These are phyloP conservation scores for Kodamaea leandrae DNA, from an alignment of 805 yeast species.

Conservation along the genomic window DNA sequence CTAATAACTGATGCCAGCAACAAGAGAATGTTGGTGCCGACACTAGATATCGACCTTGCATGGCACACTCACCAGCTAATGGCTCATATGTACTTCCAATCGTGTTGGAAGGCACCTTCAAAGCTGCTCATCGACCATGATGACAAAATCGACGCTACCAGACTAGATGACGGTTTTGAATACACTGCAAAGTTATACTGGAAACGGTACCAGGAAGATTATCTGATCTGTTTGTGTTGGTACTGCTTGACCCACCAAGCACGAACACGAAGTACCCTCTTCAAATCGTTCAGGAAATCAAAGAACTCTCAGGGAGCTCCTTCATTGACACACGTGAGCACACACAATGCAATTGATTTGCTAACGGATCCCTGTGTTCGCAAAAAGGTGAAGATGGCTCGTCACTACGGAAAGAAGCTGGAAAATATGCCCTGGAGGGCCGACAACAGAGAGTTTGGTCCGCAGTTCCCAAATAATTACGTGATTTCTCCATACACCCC, in stretches of 20 bases:
- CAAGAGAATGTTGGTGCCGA: slow-evolving; percentile 22
- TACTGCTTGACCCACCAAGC: slow-evolving; percentile 2
- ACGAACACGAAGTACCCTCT: not conserved
- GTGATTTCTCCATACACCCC: no score
- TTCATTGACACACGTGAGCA: no score
- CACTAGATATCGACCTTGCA: slow-evolving; percentile 26
- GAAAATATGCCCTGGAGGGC: no score
- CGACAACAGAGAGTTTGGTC: no score
- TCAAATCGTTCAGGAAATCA: no score
- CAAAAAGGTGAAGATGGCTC: no score
- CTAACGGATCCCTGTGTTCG: no score
- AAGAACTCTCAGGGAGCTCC: no score
- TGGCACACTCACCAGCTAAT: slow-evolving; percentile 30
- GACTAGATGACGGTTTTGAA: slow-evolving; percentile 8
- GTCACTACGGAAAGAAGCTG: no score
- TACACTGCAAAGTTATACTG: slow-evolving; percentile 11
- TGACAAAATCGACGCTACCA: slow-evolving; percentile 1
- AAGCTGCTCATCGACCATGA: slow-evolving; percentile 9
- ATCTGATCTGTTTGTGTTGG: slow-evolving; percentile 13
- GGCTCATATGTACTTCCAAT: slow-evolving; percentile 14
- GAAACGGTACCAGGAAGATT: slow-evolving; percentile 9
- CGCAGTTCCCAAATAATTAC: no score
- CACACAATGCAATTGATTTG: no score
- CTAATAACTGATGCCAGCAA: no score
- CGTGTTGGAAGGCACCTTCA: slow-evolving; percentile 18